phyloP scores from a whole-genome alignment of 2,329 filamentous ascomycete species.

The Dendrostoma leiphaemia region DNA sequence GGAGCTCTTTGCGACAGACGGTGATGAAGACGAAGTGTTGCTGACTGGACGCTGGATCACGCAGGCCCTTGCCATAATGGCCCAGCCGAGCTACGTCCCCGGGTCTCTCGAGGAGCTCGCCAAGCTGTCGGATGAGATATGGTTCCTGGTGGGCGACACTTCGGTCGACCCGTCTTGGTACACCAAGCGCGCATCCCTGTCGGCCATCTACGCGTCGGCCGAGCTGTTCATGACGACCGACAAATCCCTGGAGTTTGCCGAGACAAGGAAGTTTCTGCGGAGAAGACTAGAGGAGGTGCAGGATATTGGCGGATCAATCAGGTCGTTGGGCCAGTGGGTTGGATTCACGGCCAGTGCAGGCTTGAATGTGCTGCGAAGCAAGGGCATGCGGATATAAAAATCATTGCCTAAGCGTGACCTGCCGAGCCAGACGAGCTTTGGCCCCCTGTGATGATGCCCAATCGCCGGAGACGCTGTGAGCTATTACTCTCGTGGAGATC shows the following conservation, averaged over 20 bases:
- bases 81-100: constrained; percentile 75
- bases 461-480: too few species aligned
- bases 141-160: constrained; percentile 78
- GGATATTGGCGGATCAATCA: constrained; percentile 59
- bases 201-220: constrained; percentile 63
- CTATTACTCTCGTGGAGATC: too few species aligned
- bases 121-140: constrained; percentile 85
- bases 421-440: not conserved
- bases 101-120: constrained; percentile 76
- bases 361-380: constrained; percentile 82
- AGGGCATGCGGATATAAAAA: constrained; percentile 75
- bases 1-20: too few species aligned
- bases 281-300: constrained; percentile 70
- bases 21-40: too few species aligned
- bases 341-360: constrained; percentile 76
- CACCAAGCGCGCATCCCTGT: constrained; percentile 55
- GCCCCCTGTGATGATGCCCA: not conserved
- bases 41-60: not conserved
- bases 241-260: constrained; percentile 65
- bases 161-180: constrained; percentile 90
- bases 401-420: not conserved
- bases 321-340: constrained; percentile 71
- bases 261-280: constrained; percentile 78
- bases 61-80: constrained; percentile 89
- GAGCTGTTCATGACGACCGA: constrained; percentile 97